A percentile compares a stretch with the other conserved stretches of the same genome.
Evolutionary conservation across 2,329 filamentous ascomycete species (phyloP).

Genomic region (Ceratocystis variospora): DNA sequence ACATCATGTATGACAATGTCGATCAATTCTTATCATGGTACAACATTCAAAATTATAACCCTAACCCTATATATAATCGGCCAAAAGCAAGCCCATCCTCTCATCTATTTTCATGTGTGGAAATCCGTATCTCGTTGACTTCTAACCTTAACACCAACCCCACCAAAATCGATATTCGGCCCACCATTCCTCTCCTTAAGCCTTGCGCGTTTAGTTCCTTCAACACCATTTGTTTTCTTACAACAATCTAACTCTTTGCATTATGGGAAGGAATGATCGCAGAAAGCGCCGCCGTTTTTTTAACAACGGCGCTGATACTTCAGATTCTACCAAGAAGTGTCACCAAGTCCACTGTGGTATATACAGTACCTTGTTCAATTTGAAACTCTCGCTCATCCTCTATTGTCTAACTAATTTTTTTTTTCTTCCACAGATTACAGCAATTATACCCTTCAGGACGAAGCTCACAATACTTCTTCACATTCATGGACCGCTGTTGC

Average conservation of each 20-base stretch:
- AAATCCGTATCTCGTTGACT: neutral
- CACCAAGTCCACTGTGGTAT: neutral
- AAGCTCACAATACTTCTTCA: slow-evolving; percentile 9
- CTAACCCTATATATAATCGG: neutral
- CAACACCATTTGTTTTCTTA: neutral
- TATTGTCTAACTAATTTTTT: neutral
- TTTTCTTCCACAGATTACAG: neutral
- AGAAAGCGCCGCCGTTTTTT: neutral
- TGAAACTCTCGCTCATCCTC: neutral
- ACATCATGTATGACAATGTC: neutral
- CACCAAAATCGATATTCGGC: neutral
- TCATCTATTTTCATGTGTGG: too few relatives aligned
- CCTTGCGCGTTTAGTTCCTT: neutral
- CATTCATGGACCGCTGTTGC: slow-evolving; percentile 28
- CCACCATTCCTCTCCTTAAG: neutral
- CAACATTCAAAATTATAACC: neutral
- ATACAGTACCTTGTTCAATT: neutral
- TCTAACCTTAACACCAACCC: neutral
- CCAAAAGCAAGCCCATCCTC: too few relatives aligned
- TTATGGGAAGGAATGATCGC: neutral
- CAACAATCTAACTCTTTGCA: neutral
- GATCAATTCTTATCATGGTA: neutral
- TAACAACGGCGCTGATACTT: neutral
- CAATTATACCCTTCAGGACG: neutral
- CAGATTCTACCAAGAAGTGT: neutral